Conservation (phyloP, 1,139 yeast species). For the Meyerozyma elateridarum region DNA sequence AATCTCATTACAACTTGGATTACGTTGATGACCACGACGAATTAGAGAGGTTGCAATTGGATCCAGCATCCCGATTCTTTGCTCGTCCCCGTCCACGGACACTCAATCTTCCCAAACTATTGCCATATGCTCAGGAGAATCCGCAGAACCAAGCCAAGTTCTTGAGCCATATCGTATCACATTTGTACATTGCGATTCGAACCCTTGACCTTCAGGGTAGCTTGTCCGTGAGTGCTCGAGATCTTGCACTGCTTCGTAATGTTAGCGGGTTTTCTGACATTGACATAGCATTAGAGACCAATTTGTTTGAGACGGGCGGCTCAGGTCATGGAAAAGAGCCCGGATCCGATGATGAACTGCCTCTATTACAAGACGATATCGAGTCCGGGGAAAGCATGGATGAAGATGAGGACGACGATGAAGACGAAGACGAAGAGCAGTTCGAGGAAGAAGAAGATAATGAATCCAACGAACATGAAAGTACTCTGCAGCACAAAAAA, state of each 20-base stretch:
- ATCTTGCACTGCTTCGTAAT: constrained; percentile 40
- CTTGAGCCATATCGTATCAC: constrained; percentile 71
- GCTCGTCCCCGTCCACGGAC: constrained; percentile 50
- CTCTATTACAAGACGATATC: constrained; percentile 22
- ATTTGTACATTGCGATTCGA: constrained; percentile 72
- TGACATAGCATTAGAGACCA: constrained; percentile 53
- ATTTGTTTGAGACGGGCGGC: constrained; percentile 32
- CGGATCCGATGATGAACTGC: constrained; percentile 12
- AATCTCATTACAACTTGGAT: constrained; percentile 51
- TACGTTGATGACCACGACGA: constrained; percentile 48
- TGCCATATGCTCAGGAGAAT: constrained; percentile 76
- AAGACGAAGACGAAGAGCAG: constrained; percentile 35
- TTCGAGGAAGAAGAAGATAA: constrained; percentile 39
- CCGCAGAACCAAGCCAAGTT: constrained; percentile 69
- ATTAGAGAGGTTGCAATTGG: constrained; percentile 35
- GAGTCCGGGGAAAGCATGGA: constrained; percentile 35
- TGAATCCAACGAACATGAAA: constrained; percentile 33
- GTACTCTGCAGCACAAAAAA: constrained; percentile 46
- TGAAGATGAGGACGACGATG: constrained; percentile 39
- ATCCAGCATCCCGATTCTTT: constrained; percentile 53
- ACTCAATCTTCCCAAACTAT: constrained; percentile 51
- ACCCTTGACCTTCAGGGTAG: constrained; percentile 76
- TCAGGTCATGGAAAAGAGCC: constrained; percentile 7
- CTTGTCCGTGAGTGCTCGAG: constrained; percentile 62
- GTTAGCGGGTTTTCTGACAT: constrained; percentile 33